Conservation (phyloP, 2,329 filamentous ascomycete species). For the Whalleya microplaca region DNA sequence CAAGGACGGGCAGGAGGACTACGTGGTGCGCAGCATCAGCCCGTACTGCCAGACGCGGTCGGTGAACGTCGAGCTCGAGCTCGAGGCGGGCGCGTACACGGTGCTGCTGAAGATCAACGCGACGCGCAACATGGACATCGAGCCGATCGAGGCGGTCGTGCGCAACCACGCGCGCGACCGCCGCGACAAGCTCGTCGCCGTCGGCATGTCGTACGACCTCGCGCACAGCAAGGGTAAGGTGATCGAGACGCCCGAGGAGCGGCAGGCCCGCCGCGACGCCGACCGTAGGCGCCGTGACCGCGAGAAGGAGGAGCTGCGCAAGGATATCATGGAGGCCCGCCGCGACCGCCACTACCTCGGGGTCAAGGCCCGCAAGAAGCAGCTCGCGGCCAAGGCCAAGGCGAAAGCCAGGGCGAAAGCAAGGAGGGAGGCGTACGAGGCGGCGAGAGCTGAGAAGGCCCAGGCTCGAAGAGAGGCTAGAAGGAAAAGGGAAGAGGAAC, state of each 20-base stretch:
- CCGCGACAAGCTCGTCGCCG: slow-evolving; percentile 72
- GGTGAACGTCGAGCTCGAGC: slow-evolving; percentile 75
- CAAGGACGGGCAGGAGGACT: slow-evolving; percentile 52
- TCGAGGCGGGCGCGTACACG: slow-evolving; percentile 75
- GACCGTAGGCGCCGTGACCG: slow-evolving; percentile 39
- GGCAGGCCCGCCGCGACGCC: slow-evolving; percentile 49
- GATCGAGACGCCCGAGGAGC: slow-evolving; percentile 53
- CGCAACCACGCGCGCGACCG: slow-evolving; percentile 63
- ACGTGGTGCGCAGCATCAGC: slow-evolving; percentile 57
- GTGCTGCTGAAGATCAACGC: slow-evolving; percentile 77
- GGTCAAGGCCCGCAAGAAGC: slow-evolving; percentile 48
- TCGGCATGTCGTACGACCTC: slow-evolving; percentile 72
- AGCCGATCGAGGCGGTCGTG: slow-evolving; percentile 68
- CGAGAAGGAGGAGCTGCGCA: slow-evolving; percentile 45
- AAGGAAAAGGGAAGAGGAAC: too few relatives aligned
- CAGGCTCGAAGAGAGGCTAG: slow-evolving; percentile 9
- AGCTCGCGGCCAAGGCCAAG: slow-evolving; percentile 36
- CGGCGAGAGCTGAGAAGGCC: slow-evolving; percentile 30
- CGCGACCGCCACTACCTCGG: slow-evolving; percentile 32
- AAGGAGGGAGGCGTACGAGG: slow-evolving; percentile 26
- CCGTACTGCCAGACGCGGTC: slow-evolving; percentile 69
- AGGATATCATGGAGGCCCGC: slow-evolving; percentile 43
- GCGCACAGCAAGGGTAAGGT: slow-evolving; percentile 67
- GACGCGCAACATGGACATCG: slow-evolving; percentile 54
- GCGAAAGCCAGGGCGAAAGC: slow-evolving; percentile 42